Percentiles rank a stretch among this genome's conserved stretches.
phyloP scores from a whole-genome alignment of 495 filamentous ascomycete species.

The Penicillium robsamsonii region DNA sequence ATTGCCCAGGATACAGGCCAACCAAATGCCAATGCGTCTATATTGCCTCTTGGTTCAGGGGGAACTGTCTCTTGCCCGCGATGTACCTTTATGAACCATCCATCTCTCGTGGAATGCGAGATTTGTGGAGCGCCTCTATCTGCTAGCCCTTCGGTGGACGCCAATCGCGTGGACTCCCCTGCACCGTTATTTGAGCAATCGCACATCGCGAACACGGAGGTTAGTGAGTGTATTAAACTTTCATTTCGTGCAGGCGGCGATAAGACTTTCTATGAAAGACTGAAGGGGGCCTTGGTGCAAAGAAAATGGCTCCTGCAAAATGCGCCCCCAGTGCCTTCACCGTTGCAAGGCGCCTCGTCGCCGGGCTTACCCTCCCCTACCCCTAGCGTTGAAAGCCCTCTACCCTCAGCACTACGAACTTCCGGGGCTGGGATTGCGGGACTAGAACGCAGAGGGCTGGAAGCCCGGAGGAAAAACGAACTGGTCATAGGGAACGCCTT shows the following conservation, averaged over 20 bases:
- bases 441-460: slow-evolving; percentile 77
- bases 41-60: background rate
- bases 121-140: slow-evolving; percentile 74
- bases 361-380: slow-evolving; percentile 17
- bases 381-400: slow-evolving; percentile 20
- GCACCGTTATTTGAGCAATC: slow-evolving; percentile 58
- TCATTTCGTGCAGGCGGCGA: slow-evolving; percentile 90
- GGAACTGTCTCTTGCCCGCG: slow-evolving; percentile 63
- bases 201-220: slow-evolving; percentile 49
- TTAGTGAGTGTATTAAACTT: slow-evolving; percentile 76
- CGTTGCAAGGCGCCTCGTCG: slow-evolving; percentile 41
- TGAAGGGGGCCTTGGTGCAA: slow-evolving; percentile 84
- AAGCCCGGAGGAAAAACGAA: slow-evolving; percentile 87
- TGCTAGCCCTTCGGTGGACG: slow-evolving; percentile 18
- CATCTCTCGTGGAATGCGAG: slow-evolving; percentile 81
- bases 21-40: slow-evolving; percentile 9
- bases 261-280: slow-evolving; percentile 82
- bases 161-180: slow-evolving; percentile 66
- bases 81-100: slow-evolving; percentile 94
- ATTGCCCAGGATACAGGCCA: slow-evolving; percentile 7
- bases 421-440: slow-evolving; percentile 87
- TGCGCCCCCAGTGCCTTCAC: slow-evolving; percentile 82
- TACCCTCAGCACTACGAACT: slow-evolving; percentile 41
- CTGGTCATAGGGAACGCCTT: slow-evolving; percentile 90
- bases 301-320: slow-evolving; percentile 94